These are phyloP conservation scores for Peronospora farinosa DNA, from an alignment of 352 stramenopile genomes.

Conservation along the genomic window DNA sequence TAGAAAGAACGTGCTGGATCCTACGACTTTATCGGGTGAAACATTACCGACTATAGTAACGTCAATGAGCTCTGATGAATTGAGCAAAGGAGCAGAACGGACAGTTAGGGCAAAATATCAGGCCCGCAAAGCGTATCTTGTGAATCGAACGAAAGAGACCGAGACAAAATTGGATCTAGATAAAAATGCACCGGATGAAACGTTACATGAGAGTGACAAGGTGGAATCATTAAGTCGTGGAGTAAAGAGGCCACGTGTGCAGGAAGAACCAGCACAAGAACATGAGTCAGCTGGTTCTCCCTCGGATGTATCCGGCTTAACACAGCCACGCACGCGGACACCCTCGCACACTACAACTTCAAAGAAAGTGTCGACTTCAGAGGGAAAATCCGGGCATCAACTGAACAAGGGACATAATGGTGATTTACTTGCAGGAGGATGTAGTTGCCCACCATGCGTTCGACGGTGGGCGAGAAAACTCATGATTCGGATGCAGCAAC, in stretches of 20 bases:
- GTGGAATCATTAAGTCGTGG: conserved; percentile 3
- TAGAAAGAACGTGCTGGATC: background rate
- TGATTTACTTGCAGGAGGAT: conserved; percentile 29
- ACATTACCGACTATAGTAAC: conserved; percentile 1
- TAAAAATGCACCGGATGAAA: conserved; percentile 5
- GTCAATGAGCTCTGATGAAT: conserved; percentile 12
- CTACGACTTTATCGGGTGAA: conserved; percentile 5
- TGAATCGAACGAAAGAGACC: background rate
- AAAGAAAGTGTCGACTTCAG: background rate
- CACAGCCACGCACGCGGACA: conserved; percentile 1
- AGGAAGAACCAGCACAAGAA: conserved; percentile 7
- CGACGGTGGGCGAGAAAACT: conserved; percentile 30
- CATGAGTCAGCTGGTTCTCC: conserved; percentile 1
- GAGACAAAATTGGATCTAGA: conserved; percentile 6
- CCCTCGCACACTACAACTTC: background rate
- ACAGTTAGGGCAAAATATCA: conserved; percentile 25
- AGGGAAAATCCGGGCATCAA: conserved; percentile 17
- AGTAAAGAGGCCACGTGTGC: conserved; percentile 13
- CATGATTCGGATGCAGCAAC: conserved; percentile 31
- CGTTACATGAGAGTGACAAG: background rate
- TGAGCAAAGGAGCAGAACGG: conserved; percentile 16
- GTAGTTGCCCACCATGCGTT: conserved; percentile 32
- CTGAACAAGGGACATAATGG: conserved; percentile 20
- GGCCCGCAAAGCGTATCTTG: conserved; percentile 24
- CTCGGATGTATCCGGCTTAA: conserved; percentile 13